phyloP scores from a whole-genome alignment of 176 grass and related monocot species.

The Musa troglodytarum region DNA sequence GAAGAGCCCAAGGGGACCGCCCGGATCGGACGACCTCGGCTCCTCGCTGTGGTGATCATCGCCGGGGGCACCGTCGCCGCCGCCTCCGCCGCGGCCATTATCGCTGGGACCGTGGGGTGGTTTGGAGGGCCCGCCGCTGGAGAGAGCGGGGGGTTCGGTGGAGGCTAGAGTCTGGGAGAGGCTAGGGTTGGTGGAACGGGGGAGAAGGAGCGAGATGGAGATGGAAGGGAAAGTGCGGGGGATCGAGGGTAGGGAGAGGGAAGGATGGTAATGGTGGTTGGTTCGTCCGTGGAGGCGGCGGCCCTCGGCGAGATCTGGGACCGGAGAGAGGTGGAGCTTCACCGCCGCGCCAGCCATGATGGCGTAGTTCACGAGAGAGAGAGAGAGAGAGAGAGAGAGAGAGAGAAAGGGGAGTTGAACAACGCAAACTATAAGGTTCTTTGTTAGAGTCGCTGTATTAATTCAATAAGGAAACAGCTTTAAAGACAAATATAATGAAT shows the following conservation, averaged over 20 bases:
- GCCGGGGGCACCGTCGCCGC: background rate
- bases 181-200: background rate
- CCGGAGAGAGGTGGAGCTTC: background rate
- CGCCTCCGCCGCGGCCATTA: background rate
- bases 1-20: background rate
- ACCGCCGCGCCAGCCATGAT: constrained; percentile 1
- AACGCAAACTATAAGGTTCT: background rate
- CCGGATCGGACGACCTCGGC: background rate
- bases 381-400: background rate
- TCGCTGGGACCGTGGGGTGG: background rate
- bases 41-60: background rate
- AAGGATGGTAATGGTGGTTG: background rate
- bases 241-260: background rate
- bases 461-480: background rate
- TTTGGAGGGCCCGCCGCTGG: background rate
- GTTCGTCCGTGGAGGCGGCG: background rate
- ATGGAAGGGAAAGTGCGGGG: too few relatives aligned
- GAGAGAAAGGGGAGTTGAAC: background rate
- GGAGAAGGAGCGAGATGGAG: background rate
- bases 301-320: background rate
- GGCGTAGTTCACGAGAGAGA: background rate
- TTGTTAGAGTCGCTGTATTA: too few relatives aligned
- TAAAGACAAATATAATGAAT: too few relatives aligned
- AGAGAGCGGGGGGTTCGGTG: background rate
- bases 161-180: background rate